phyloP scores from a whole-genome alignment of 2,329 filamentous ascomycete genomes.

The Ophidiomyces ophidiicola region DNA sequence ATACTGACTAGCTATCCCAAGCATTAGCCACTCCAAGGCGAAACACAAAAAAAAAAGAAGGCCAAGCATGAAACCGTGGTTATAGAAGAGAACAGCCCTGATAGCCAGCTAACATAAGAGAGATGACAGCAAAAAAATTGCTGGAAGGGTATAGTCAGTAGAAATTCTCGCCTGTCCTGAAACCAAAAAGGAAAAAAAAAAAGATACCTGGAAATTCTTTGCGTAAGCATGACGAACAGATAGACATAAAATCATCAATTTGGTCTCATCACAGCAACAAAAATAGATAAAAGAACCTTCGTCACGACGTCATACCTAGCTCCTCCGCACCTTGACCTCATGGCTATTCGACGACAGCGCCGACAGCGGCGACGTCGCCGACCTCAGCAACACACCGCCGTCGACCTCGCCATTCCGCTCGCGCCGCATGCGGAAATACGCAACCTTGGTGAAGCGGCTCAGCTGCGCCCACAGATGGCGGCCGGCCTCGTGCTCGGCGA shows the following conservation, averaged over 20 bases:
- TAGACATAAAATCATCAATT: conserved; percentile 3
- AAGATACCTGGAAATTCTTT: too few relatives aligned
- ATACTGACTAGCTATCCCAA: too few relatives aligned
- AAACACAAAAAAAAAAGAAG: too few relatives aligned
- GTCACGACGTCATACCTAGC: not conserved
- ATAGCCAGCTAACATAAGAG: too few relatives aligned
- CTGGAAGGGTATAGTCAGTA: too few relatives aligned
- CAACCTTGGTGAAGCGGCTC: conserved; percentile 78
- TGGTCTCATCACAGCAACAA: not conserved
- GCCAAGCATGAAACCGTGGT: too few relatives aligned
- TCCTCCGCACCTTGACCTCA: conserved; percentile 8
- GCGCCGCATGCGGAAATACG: conserved; percentile 64
- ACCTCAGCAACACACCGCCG: not conserved
- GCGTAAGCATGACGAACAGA: not conserved
- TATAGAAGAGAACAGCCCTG: too few relatives aligned
- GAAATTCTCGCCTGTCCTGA: too few relatives aligned
- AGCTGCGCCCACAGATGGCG: conserved; percentile 83
- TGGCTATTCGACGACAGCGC: conserved; percentile 4
- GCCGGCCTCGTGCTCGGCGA: conserved; percentile 77
- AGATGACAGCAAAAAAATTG: too few relatives aligned
- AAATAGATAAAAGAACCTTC: not conserved
- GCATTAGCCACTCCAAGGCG: too few relatives aligned
- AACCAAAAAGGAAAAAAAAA: not conserved
- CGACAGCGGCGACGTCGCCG: not conserved
- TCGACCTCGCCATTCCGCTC: conserved; percentile 37